Base-by-base conservation (phyloP, 225 moss, liverwort and hornwort species). In the Physcomitrium patens region DNA sequence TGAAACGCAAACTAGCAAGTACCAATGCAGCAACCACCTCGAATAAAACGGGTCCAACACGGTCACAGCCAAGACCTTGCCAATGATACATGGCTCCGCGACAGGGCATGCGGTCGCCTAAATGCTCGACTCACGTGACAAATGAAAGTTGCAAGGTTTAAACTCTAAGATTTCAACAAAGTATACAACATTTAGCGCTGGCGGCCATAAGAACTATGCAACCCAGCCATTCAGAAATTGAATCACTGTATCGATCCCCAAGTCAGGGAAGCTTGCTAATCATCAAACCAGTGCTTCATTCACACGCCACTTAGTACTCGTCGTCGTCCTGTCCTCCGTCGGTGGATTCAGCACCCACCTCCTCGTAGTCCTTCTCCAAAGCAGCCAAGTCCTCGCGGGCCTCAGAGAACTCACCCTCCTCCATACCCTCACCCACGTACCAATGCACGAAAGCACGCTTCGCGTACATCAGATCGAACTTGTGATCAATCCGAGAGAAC, bases 341-440 rank as follows among this genome's bases (percentile, higher is more conserved):
- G 5, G 84, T 76, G 8, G 87, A 87, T 62, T 87, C 87, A 10
- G 87, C 84, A 63, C 87, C 84, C 5, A 87, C 87, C 48, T 87
- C 87, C 62, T 87, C 87, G 60, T 87, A 87, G 68, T 84, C 87
- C 76, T 87, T 87, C 84, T 87, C 87, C 76, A 87, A 28, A 8
- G 87, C 87, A 13, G 87, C 87, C 81, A 87, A 67, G 46, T 87
- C 87, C 76, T 87, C 87, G 10, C 87, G 84, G 11, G 87, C 87
- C 75, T 86, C 86, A 0, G 83, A 86, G 13, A 86, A 86, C 77
- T 83, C 83, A 27, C 83, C 83, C 75, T 86, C 83, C 69, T 86
- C 86, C 86, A 86, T 86, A 8, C 83, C 86, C 55, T 86, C 86
- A 44, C 86, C 86, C 12, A 86, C 83, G 11, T 86, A 86, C 83